Percentiles rank a stretch among this genome's conserved stretches.
Conservation (phyloP, 176 grass and related monocot genomes). For the Carex myosuroides region DNA sequence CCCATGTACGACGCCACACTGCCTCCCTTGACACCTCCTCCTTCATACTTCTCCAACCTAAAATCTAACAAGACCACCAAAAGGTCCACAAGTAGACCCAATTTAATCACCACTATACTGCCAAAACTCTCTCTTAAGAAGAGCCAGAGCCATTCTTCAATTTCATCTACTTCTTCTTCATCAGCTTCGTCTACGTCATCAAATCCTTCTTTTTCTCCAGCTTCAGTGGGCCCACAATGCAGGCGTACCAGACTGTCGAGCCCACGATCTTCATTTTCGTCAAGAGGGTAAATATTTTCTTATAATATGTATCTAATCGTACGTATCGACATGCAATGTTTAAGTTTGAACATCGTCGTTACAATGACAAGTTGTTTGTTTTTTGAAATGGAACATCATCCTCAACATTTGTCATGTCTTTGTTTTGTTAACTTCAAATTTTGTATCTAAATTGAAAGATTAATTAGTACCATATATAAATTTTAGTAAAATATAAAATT, state of each 20-base stretch:
- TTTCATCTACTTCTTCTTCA: slow-evolving; percentile 11
- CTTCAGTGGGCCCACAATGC: slow-evolving; percentile 7
- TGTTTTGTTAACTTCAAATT: not conserved
- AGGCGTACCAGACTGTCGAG: slow-evolving; percentile 7
- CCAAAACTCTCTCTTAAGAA: slow-evolving; percentile 21
- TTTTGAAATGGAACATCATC: not conserved
- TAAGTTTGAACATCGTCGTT: not conserved
- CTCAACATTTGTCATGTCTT: not conserved
- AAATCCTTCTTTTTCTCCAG: not conserved
- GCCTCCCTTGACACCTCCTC: slow-evolving; percentile 60
- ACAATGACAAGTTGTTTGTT: not conserved
- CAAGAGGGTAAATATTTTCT: slow-evolving; percentile 19
- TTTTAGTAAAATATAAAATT: not conserved
- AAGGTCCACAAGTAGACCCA: slow-evolving; percentile 7
- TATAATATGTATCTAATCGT: not conserved
- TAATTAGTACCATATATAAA: not conserved
- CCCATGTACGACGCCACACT: not conserved
- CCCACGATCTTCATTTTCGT: slow-evolving; percentile 23
- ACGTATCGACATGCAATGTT: not conserved
- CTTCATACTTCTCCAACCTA: slow-evolving; percentile 40
- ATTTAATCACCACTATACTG: slow-evolving; percentile 17
- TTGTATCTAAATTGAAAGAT: not conserved
- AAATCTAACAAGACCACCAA: not conserved
- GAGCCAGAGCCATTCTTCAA: slow-evolving; percentile 18
- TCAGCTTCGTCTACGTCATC: slow-evolving; percentile 1